Percentiles rank a stretch among this genome's conserved stretches.
Evolutionary conservation across 495 filamentous ascomycete species (phyloP).

Genomic region (Annulohypoxylon maeteangense): DNA sequence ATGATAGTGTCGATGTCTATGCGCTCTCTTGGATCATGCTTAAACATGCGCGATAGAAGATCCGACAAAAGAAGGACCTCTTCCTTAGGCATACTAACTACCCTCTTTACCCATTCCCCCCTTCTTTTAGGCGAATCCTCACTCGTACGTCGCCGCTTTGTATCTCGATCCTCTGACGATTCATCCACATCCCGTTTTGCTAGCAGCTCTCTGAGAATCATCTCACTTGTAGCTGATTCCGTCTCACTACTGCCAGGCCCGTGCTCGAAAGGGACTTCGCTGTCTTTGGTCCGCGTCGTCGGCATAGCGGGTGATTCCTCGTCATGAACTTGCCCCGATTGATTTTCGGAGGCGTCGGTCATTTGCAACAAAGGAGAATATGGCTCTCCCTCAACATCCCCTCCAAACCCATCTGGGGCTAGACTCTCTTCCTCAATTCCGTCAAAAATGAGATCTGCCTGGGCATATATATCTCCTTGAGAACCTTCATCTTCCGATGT

Average conservation of each 20-base stretch:
- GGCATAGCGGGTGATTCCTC: background rate
- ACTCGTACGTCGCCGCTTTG: constrained; percentile 11
- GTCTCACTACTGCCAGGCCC: background rate
- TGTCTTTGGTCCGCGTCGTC: background rate
- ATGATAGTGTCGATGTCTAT: constrained; percentile 23
- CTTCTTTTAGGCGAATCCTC: background rate
- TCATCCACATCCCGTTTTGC: constrained; percentile 11
- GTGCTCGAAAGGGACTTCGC: background rate
- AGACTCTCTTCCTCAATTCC: background rate
- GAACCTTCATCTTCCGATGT: background rate
- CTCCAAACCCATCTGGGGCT: background rate
- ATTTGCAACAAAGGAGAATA: background rate
- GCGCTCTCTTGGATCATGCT: constrained; percentile 38
- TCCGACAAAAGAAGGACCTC: constrained; percentile 39
- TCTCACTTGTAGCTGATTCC: background rate
- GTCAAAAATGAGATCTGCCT: background rate
- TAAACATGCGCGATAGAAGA: constrained; percentile 37
- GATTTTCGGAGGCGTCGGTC: background rate
- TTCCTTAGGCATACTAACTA: constrained; percentile 13
- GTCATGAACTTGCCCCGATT: background rate
- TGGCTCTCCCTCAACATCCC: background rate
- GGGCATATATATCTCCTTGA: background rate
- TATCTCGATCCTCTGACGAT: background rate
- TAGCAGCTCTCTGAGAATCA: background rate
- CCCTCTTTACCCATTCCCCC: constrained; percentile 4